Evolutionary conservation across 176 grass and related monocot species (phyloP), one percentile per base, ranked within the genome.

Genomic region (Bromus sterilis): DNA sequence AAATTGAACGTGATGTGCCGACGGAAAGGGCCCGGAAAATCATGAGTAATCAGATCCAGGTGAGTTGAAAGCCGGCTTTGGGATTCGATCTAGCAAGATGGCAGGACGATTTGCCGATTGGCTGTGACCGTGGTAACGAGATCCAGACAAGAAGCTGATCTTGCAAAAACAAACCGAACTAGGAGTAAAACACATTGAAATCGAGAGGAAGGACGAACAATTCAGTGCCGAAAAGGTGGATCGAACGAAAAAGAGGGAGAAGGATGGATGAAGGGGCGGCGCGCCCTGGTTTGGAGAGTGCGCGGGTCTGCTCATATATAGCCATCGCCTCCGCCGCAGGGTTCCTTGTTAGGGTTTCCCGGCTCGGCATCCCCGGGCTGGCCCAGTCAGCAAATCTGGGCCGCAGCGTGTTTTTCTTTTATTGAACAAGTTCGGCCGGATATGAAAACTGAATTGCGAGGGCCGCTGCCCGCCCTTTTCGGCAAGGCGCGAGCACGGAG

Each of bases 101-200:
- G 77, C 77, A 83, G 80, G 31, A 75, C 23, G 31, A 76, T 59
- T 66, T 89, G 58, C 88, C 73, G 53, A 81, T 77, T 87, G 87
- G 6, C 66, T 79, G 87, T 42, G 79, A 76, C 23, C 44, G 76
- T 24, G 11, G 29, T 32, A 40, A 85, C 74, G 11, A 79, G 78
- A 74, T 76, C 87, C 85, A 82, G 78, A 85, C 87, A 93, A 90
- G 87, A 90, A 93, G 91, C 91, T 85, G 87, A 90, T 83, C 90
- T 92, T 92, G 86, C 90, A 32, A 81, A 14, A 1, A 18, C 0
- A 58, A 5, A 9, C 49, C 6, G 49, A 13, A 1, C 0, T 14
- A 9, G 31, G 29, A 71, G 2, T 13, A 0, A 10, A 72, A 71
- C 2, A 15, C 0, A 21, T 1, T 28, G 0, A 5, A 71, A 29